A percentile compares a stretch with the other conserved stretches of the same genome.
phyloP scores from a whole-genome alignment of 2,329 filamentous ascomycete genomes.

The Clarireedia hainanense region DNA sequence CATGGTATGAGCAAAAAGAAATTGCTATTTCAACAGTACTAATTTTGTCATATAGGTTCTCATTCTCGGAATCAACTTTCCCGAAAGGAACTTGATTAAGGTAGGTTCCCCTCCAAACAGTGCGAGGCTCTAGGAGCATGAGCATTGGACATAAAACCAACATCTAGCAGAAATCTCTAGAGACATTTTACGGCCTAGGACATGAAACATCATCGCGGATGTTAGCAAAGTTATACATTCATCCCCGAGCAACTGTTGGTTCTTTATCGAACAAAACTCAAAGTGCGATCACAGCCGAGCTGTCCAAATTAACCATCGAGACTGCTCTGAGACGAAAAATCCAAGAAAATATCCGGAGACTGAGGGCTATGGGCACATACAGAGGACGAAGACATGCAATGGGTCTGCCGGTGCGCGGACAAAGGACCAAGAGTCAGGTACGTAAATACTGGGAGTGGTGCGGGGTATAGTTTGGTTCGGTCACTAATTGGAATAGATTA shows the following conservation, averaged over 20 bases:
- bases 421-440: slow-evolving; percentile 74
- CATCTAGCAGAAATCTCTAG: slow-evolving; percentile 56
- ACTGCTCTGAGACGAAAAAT: slow-evolving; percentile 74
- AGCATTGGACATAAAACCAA: too few relatives aligned
- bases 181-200: slow-evolving; percentile 82
- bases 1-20: slow-evolving; percentile 19
- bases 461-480: neutral
- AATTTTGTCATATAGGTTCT: slow-evolving; percentile 45
- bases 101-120: slow-evolving; percentile 38
- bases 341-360: slow-evolving; percentile 73
- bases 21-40: neutral
- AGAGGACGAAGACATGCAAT: slow-evolving; percentile 87
- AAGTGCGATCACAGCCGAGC: slow-evolving; percentile 72
- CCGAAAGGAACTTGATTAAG: slow-evolving; percentile 74
- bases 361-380: slow-evolving; percentile 88
- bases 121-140: too few relatives aligned
- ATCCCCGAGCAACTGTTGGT: slow-evolving; percentile 73
- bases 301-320: slow-evolving; percentile 89
- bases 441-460: slow-evolving; percentile 6
- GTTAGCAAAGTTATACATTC: slow-evolving; percentile 83
- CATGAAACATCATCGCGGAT: slow-evolving; percentile 61
- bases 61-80: slow-evolving; percentile 80
- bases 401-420: slow-evolving; percentile 83
- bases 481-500: slow-evolving; percentile 36
- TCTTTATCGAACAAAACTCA: slow-evolving; percentile 68